A percentile compares a stretch with the other conserved stretches of the same genome.
Conservation (phyloP, 2,329 filamentous ascomycete species). For the Penicillium sp. region DNA sequence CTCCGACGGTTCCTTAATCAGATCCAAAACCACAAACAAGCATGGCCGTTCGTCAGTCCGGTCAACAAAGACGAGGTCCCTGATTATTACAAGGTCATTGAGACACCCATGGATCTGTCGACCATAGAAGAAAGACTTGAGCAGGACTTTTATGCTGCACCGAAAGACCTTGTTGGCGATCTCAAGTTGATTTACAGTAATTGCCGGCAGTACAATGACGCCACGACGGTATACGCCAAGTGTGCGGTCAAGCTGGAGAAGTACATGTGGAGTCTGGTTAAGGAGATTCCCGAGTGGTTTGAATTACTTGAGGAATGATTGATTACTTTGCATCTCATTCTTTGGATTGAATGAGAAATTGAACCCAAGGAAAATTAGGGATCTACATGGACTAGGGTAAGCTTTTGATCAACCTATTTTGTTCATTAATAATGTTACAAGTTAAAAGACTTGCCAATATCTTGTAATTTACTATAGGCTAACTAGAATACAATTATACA, state of each 20-base stretch:
- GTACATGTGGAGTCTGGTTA: slow-evolving; percentile 92
- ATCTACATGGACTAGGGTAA: too few relatives aligned
- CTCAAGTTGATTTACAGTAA: slow-evolving; percentile 89
- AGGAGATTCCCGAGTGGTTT: slow-evolving; percentile 87
- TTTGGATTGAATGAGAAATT: too few relatives aligned
- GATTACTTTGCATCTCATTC: too few relatives aligned
- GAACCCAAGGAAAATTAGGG: too few relatives aligned
- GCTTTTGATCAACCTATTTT: too few relatives aligned
- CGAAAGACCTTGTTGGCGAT: slow-evolving; percentile 89
- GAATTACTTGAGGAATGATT: not conserved
- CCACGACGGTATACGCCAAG: slow-evolving; percentile 92
- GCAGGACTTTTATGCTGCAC: slow-evolving; percentile 82
- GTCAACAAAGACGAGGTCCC: slow-evolving; percentile 94
- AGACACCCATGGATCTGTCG: slow-evolving; percentile 91
- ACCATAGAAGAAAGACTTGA: slow-evolving; percentile 97
- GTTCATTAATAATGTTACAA: too few relatives aligned
- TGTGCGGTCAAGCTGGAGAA: slow-evolving; percentile 89
- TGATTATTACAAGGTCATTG: slow-evolving; percentile 99
- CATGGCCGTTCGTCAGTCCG: slow-evolving; percentile 91
- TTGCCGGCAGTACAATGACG: slow-evolving; percentile 93
- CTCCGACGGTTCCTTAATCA: slow-evolving; percentile 90
- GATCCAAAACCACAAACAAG: slow-evolving; percentile 85
- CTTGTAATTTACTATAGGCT: too few relatives aligned
- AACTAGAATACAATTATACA: too few relatives aligned
- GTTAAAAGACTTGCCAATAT: too few relatives aligned